These are phyloP conservation scores for Lactifluus subvellereus DNA, from an alignment of 768 basidiomycete genomes.

Conservation along the genomic window DNA sequence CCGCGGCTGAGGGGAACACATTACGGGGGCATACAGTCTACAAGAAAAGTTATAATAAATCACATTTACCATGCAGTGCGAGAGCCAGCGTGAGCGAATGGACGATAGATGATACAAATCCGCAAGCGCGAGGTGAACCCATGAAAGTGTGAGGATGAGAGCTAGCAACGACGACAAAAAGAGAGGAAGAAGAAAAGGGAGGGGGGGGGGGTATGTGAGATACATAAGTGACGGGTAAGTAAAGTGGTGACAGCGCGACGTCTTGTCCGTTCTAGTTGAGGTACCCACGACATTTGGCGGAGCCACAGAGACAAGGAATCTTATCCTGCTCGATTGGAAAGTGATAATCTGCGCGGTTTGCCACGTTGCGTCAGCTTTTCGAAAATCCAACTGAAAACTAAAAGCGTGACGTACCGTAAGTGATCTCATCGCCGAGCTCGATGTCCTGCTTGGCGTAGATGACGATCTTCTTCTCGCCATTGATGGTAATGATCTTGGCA, in stretches of 20 bases:
- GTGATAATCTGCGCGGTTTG: conserved; percentile 72
- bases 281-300: conserved; percentile 87
- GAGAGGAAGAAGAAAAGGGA: conserved; percentile 7
- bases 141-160: conserved; percentile 21
- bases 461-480: conserved; percentile 94
- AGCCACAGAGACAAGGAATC: conserved; percentile 89
- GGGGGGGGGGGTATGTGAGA: conserved; percentile 26
- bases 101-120: conserved; percentile 28
- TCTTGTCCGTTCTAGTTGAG: conserved; percentile 66
- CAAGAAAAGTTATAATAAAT: conserved; percentile 24
- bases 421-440: conserved; percentile 95
- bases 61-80: conserved; percentile 24
- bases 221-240: conserved; percentile 25
- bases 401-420: conserved; percentile 65
- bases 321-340: conserved; percentile 99
- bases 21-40: conserved; percentile 20
- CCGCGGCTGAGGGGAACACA: conserved; percentile 4
- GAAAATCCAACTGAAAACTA: not conserved
- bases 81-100: conserved; percentile 29
- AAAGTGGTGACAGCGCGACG: not conserved
- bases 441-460: conserved; percentile 98
- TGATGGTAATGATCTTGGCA: conserved; percentile 88
- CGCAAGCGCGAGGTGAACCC: conserved; percentile 21
- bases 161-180: conserved; percentile 19
- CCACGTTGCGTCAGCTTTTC: not conserved